These are phyloP conservation scores for Hypoxylon sp. DNA, from an alignment of 2,329 filamentous ascomycete species.

Conservation along the genomic window DNA sequence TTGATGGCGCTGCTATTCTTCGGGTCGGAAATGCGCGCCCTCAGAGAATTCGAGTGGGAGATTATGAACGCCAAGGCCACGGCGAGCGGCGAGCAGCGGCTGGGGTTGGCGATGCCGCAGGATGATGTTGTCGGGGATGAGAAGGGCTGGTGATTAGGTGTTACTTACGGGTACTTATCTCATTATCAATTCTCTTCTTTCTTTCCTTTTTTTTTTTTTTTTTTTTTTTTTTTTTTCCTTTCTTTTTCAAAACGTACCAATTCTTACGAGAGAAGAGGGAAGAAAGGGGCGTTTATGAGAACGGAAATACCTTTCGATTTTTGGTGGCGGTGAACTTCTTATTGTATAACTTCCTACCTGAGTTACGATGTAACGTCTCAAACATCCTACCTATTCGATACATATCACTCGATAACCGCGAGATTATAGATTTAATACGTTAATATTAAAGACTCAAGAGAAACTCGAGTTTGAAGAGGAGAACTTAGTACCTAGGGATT, in stretches of 20 bases:
- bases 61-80: conserved; percentile 74
- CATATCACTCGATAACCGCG: no score
- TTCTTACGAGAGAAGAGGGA: background rate
- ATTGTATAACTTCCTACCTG: background rate
- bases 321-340: background rate
- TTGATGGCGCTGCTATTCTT: conserved; percentile 90
- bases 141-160: conserved; percentile 31
- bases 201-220: no score
- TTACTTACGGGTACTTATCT: background rate
- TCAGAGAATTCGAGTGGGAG: conserved; percentile 96
- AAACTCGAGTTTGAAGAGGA: conserved; percentile 1
- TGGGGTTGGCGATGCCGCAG: conserved; percentile 4
- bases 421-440: no score
- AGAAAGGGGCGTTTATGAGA: background rate
- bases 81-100: conserved; percentile 49
- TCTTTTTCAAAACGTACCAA: background rate
- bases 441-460: background rate
- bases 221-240: background rate
- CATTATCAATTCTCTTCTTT: no score
- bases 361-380: background rate
- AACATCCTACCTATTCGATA: no score
- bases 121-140: conserved; percentile 29
- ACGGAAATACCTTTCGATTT: background rate
- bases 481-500: conserved; percentile 7
- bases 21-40: conserved; percentile 80